Evolutionary conservation across 2,329 filamentous ascomycete species (phyloP), one percentile per base, ranked within the genome.

Genomic region (Nemania diffusa): DNA sequence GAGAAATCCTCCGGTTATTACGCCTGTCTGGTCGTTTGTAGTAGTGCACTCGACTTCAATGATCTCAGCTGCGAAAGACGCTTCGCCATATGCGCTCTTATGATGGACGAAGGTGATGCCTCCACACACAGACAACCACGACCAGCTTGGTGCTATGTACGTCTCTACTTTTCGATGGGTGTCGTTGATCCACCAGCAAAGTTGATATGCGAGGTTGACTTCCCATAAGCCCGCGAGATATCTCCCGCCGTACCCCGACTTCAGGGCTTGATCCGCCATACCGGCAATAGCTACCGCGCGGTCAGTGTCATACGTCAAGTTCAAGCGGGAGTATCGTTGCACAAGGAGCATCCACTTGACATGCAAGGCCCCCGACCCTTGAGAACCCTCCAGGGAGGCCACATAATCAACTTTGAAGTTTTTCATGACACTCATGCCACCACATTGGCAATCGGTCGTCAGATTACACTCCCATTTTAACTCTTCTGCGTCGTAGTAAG

Each of bases 191-290:
- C 20, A 15, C 26, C 48, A 51, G 15, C 48, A 27, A 17, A 51
- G 48, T 11, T 51, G 48, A 22, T 22, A 48, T 22, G n/a, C 44
- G 44, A 48, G 20, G 17, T 48, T 48, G 44, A 22, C 7, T 17
- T 48, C 44, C 44, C 44, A 48, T 48, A 48, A 48, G n/a, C 44
- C 44, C 11, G 44, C 44, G 20, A 48, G 44, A 48, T 48, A 48
- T 48, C 20, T 48, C 20, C 44, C 44, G n/a, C 44, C 44, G 44
- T 48, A 20, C 6, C 44, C 44, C 7, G 44, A 48, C 20, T 48
- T 48, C 44, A 24, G 22, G 44, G 44, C 44, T 22, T 48, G 44
- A 48, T 48, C 20, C 44, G 44, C 44, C 22, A 48, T 48, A 6
- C 44, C 44, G 44, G 44, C 44, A n/a, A 48, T 8, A 48, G 44